A percentile compares a stretch with the other conserved stretches of the same genome.
Conservation (phyloP, 176 grass and related monocot genomes). For the Oryza glumipatula region DNA sequence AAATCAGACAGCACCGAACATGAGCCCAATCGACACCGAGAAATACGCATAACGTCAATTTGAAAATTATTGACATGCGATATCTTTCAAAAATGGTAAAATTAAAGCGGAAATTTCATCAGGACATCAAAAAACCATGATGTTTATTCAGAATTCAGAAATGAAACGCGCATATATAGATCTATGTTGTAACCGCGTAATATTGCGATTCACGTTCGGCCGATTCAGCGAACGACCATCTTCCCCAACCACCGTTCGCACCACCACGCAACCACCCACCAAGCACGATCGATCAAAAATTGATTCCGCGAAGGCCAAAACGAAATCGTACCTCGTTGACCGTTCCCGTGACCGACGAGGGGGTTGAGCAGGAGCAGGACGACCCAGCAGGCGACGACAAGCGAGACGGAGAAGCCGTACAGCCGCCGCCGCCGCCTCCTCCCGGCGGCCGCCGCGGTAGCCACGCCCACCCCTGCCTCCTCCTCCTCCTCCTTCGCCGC, state of each 20-base stretch:
- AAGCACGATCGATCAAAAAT: slow-evolving; percentile 5
- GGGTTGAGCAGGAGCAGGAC: slow-evolving; percentile 71
- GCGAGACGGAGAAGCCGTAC: slow-evolving; percentile 72
- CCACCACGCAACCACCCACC: slow-evolving; percentile 25
- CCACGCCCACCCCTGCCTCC: not conserved
- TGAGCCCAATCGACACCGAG: not conserved
- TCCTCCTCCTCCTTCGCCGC: slow-evolving; percentile 49
- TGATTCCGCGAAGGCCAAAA: not conserved
- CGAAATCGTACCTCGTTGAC: slow-evolving; percentile 55
- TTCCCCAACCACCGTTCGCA: slow-evolving; percentile 9
- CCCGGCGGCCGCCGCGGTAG: slow-evolving; percentile 16
- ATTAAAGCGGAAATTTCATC: not conserved
- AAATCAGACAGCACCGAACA: not conserved
- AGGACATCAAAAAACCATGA: slow-evolving; percentile 15
- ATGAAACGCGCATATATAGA: slow-evolving; percentile 28
- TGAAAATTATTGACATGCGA: not conserved
- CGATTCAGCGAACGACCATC: not conserved
- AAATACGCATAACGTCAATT: not conserved
- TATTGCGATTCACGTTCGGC: not conserved
- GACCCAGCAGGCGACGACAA: slow-evolving; percentile 70
- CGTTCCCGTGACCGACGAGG: slow-evolving; percentile 75
- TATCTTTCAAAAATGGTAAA: not conserved
- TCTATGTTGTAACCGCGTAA: slow-evolving; percentile 17
- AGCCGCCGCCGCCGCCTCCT: slow-evolving; percentile 57
- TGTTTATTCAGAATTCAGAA: slow-evolving; percentile 19